Base-by-base conservation (phyloP, 495 filamentous ascomycete species). In the Penicillium angulare region DNA sequence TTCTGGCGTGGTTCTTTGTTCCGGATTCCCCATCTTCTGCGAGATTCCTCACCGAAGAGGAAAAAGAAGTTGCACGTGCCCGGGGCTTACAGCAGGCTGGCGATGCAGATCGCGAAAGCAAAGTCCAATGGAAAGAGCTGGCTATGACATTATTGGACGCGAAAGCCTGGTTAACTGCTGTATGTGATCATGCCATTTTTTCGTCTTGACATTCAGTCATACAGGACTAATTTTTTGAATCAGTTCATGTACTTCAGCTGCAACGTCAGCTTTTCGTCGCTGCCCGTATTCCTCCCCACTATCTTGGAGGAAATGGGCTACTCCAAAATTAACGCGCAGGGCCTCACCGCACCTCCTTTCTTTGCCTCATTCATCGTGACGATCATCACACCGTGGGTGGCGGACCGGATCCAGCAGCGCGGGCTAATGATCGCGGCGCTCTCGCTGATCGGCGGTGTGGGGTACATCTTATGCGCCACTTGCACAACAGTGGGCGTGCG, bases 251-350 rank as follows among this genome's bases (percentile, higher is more conserved):
- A 80, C 60, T 80, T 80, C 48, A 78, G 73, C 63, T 82, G 79
- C 68, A 82, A 82, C 47, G 80, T 82, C 35, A 78, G 86, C 49
- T 95, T 92, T 67, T 84, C 86, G n/a, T 90, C 87, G 5, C 79
- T 96, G 7, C 88, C 90, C 0, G 87, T 92, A 3, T 96, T 93
- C 61, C 76, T 96, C 1, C 90, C 90, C 0, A 86, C 86, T 8
- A 90, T 95, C 61, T 75, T 92, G 10, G 74, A 81, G 42, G 79
- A 85, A 38, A 90, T 92, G 86, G 89, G 89, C 12, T 92, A 86
- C 67, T 82, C 77, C 7, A 65, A 77, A 15, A 80, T 91, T 48
- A 75, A 86, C 49, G 82, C 89, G 2, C 90, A 96, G 64, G 89
- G 87, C 0, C 83, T 95, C 23, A 87, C 85, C 10, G 87, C 88